Percentiles rank a stretch among this genome's conserved stretches.
These are phyloP conservation scores for Ensete ventricosum DNA, from an alignment of 176 grass and related monocot species.

Conservation along the genomic window DNA sequence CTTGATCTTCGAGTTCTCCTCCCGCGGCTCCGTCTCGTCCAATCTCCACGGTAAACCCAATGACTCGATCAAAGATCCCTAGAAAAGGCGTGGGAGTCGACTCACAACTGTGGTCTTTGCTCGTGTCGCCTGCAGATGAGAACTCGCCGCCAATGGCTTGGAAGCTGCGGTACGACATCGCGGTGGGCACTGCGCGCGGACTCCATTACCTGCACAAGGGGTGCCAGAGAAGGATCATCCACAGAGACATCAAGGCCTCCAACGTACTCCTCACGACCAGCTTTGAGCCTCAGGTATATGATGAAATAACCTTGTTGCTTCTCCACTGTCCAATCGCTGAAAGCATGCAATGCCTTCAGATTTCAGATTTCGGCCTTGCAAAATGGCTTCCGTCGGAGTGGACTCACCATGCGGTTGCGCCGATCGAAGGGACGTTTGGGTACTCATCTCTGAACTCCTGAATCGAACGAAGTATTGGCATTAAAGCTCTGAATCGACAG, in stretches of 20 bases:
- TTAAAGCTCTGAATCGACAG: not conserved
- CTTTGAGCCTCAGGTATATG: slow-evolving; percentile 5
- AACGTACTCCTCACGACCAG: slow-evolving; percentile 16
- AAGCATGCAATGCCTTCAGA: not conserved
- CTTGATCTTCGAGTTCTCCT: slow-evolving; percentile 15
- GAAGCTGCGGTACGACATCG: slow-evolving; percentile 8
- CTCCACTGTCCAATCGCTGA: not conserved
- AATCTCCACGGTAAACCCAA: slow-evolving; percentile 1
- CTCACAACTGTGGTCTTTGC: not conserved
- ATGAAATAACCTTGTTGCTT: not conserved
- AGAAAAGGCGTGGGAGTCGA: not conserved
- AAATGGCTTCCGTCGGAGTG: slow-evolving; percentile 15
- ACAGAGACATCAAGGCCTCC: slow-evolving; percentile 19
- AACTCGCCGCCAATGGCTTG: slow-evolving; percentile 8
- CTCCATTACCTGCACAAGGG: slow-evolving; percentile 18
- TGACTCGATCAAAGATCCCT: not conserved
- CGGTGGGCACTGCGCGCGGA: not conserved
- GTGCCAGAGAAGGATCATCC: slow-evolving; percentile 22
- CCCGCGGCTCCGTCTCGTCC: slow-evolving; percentile 9
- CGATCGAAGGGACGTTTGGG: slow-evolving; percentile 19
- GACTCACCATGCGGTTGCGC: slow-evolving; percentile 8
- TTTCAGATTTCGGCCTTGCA: slow-evolving; percentile 22
- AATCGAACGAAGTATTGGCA: too few relatives aligned
- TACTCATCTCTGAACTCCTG: not conserved
- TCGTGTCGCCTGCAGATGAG: not conserved